Percentiles rank a stretch among this genome's conserved stretches.
These are phyloP conservation scores for Beauveria asiatica DNA, from an alignment of 2,329 filamentous ascomycete species.

Conservation along the genomic window DNA sequence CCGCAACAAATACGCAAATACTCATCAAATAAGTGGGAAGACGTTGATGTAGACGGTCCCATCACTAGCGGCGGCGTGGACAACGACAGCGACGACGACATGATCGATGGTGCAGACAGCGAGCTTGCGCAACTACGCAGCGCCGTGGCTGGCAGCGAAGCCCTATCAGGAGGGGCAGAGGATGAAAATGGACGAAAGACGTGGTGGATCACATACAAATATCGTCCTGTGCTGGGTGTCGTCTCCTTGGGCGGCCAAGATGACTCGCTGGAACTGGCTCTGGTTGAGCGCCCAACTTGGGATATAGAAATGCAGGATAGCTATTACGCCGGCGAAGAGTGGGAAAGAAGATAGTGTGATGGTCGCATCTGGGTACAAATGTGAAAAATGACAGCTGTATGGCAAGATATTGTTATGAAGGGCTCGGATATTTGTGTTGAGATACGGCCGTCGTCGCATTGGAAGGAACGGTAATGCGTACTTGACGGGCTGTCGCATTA, in stretches of 20 bases:
- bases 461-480: background rate
- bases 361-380: background rate
- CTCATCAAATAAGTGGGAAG: conserved; percentile 32
- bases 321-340: conserved; percentile 53
- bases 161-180: conserved; percentile 13
- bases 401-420: background rate
- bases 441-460: background rate
- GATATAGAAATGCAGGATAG: conserved; percentile 69
- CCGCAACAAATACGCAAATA: conserved; percentile 36
- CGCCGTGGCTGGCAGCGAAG: conserved; percentile 15
- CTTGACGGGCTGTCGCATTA: background rate
- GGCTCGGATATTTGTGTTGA: background rate
- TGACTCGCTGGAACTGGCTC: conserved; percentile 63
- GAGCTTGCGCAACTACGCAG: conserved; percentile 28
- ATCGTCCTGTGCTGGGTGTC: conserved; percentile 80
- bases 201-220: conserved; percentile 84
- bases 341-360: conserved; percentile 28
- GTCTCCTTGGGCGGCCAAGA: conserved; percentile 36
- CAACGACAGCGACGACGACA: conserved; percentile 30
- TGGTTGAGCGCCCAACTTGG: conserved; percentile 81
- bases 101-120: conserved; percentile 24
- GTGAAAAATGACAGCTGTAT: background rate
- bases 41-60: conserved; percentile 30
- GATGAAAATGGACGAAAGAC: conserved; percentile 23
- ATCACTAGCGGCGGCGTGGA: conserved; percentile 25